Conservation (phyloP, 164 flowering plant genomes). For the Protea cynaroides region DNA sequence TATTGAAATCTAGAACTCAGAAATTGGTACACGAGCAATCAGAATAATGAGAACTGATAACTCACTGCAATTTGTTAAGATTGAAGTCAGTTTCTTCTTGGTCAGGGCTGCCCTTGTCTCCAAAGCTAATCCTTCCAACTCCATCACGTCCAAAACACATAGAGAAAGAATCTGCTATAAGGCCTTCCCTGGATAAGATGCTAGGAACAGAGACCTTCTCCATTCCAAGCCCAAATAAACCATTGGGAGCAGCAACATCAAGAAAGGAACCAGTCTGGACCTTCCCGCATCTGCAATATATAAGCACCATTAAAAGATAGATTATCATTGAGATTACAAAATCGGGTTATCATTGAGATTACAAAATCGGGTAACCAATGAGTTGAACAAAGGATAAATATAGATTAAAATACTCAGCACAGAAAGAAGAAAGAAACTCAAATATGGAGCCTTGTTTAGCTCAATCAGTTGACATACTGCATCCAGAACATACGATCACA, state of each 20-base stretch:
- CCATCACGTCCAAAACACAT: constrained; percentile 85
- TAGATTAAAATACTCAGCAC: too few relatives aligned
- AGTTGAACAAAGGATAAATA: too few relatives aligned
- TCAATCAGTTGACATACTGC: too few relatives aligned
- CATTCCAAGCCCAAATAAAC: constrained; percentile 87
- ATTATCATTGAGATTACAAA: too few relatives aligned
- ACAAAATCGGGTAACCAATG: too few relatives aligned
- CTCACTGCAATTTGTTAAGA: constrained; percentile 44
- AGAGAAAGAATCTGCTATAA: constrained; percentile 74
- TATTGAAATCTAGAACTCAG: too few relatives aligned
- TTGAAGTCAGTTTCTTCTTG: constrained; percentile 73
- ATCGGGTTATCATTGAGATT: too few relatives aligned
- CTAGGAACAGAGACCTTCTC: constrained; percentile 72
- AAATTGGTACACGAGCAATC: too few relatives aligned
- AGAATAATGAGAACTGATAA: background rate
- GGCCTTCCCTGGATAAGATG: constrained; percentile 59
- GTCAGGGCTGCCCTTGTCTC: constrained; percentile 69
- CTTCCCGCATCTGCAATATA: constrained; percentile 68
- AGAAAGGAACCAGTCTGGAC: constrained; percentile 74
- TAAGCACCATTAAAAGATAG: constrained; percentile 4
- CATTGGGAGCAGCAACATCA: constrained; percentile 73
- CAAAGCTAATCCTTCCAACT: constrained; percentile 79
- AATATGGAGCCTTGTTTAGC: too few relatives aligned
- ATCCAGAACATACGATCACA: too few relatives aligned
- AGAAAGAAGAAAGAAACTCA: too few relatives aligned